A percentile compares a stretch with the other conserved stretches of the same genome.
phyloP scores from a whole-genome alignment of 768 basidiomycete species.

The Ephemerocybe angulata region DNA sequence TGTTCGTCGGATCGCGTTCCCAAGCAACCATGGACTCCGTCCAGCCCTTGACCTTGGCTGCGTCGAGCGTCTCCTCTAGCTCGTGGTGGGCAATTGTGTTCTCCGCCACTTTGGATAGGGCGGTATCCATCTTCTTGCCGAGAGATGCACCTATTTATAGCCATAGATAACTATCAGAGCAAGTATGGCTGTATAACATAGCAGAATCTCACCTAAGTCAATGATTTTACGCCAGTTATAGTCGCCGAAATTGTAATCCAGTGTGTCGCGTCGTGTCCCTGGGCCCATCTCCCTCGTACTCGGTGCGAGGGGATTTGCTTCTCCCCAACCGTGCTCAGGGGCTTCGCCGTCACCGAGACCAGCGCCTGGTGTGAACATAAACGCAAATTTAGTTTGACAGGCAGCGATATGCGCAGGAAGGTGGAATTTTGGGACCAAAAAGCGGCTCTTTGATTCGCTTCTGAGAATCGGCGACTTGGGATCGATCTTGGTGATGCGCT shows the following conservation, averaged over 20 bases:
- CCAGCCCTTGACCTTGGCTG: not conserved
- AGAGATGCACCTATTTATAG: not conserved
- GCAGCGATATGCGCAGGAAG: slow-evolving; percentile 19
- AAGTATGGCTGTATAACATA: not conserved
- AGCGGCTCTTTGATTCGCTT: not conserved
- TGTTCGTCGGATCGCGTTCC: not conserved
- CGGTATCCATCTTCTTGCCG: not conserved
- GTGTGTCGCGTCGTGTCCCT: slow-evolving; percentile 21
- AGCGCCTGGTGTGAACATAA: slow-evolving; percentile 21
- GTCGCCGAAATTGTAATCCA: slow-evolving; percentile 27
- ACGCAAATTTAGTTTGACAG: slow-evolving; percentile 23
- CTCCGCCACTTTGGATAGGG: not conserved
- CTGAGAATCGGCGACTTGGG: not conserved
- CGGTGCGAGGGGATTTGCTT: slow-evolving; percentile 21
- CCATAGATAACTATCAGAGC: not conserved
- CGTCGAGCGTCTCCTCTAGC: not conserved
- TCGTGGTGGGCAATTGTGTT: not conserved
- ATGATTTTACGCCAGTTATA: slow-evolving; percentile 27
- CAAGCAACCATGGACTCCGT: not conserved
- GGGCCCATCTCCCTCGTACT: slow-evolving; percentile 38
- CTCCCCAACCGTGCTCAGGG: slow-evolving; percentile 29
- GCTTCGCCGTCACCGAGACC: slow-evolving; percentile 34
- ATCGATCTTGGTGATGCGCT: slow-evolving; percentile 4
- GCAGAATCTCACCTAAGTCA: slow-evolving; percentile 12
- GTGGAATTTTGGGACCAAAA: slow-evolving; percentile 27